phyloP scores from a whole-genome alignment of 108 stramenopile species.

The Cylindrotheca closterium region DNA sequence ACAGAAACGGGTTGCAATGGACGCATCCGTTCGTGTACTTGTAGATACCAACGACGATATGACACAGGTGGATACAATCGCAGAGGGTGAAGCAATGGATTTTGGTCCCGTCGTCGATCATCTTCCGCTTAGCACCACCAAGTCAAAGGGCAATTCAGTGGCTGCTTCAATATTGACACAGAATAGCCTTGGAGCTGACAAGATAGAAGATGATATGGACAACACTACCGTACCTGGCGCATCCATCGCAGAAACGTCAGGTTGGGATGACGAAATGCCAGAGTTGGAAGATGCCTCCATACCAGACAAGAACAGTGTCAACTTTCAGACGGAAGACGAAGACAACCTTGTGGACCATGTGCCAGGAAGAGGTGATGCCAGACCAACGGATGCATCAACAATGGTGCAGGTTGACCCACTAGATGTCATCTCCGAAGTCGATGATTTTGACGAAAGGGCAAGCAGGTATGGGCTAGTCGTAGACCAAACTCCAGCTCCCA shows the following conservation, averaged over 20 bases:
- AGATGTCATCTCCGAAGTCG: constrained; percentile 23
- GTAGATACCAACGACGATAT: constrained; percentile 14
- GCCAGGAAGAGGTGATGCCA: constrained; percentile 2
- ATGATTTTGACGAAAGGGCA: constrained; percentile 13
- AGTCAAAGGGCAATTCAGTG: constrained; percentile 16
- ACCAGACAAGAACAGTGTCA: not conserved
- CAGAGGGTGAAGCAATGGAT: constrained; percentile 17
- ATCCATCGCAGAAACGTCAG: constrained; percentile 7
- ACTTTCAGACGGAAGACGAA: constrained; percentile 13
- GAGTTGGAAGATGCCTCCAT: constrained; percentile 23
- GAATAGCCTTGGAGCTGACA: not conserved
- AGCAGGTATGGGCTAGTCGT: constrained; percentile 37
- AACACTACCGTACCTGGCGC: constrained; percentile 13
- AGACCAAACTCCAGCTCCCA: constrained; percentile 39
- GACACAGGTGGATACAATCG: constrained; percentile 27
- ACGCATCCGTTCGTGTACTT: constrained; percentile 31
- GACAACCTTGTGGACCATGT: constrained; percentile 26
- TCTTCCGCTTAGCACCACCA: constrained; percentile 23
- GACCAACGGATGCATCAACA: constrained; percentile 23
- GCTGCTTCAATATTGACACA: constrained; percentile 18
- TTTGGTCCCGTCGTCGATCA: constrained; percentile 46
- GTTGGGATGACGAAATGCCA: constrained; percentile 23
- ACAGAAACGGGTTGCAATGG: not conserved
- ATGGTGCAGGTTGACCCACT: constrained; percentile 21
- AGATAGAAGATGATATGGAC: constrained; percentile 18